These are phyloP conservation scores for Auriculariales sp. DNA, from an alignment of 768 basidiomycete genomes.

Conservation along the genomic window DNA sequence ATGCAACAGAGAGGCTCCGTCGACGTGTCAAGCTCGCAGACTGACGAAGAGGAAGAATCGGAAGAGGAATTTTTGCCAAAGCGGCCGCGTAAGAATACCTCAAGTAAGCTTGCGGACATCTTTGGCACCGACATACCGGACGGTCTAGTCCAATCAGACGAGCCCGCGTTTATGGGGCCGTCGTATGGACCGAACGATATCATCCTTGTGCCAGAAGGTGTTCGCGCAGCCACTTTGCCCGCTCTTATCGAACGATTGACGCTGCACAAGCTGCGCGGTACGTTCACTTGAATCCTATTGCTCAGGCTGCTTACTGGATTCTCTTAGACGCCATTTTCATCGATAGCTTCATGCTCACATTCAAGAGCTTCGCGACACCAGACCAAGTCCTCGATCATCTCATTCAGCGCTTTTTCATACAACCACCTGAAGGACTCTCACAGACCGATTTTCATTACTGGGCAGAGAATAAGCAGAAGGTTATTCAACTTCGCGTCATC, in stretches of 20 bases:
- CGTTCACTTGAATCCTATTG: conserved; percentile 11
- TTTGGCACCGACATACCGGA: conserved; percentile 46
- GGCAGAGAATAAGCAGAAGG: conserved; percentile 72
- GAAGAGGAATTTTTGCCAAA: not conserved
- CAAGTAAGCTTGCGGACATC: conserved; percentile 48
- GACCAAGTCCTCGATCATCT: conserved; percentile 75
- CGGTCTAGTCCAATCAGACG: conserved; percentile 25
- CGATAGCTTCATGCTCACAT: conserved; percentile 89
- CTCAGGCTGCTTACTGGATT: conserved; percentile 3
- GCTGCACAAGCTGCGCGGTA: conserved; percentile 77
- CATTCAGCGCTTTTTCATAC: conserved; percentile 66
- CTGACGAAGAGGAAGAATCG: not conserved
- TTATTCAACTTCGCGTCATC: conserved; percentile 76
- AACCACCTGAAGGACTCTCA: conserved; percentile 53
- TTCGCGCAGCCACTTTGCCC: conserved; percentile 74
- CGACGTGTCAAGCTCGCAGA: not conserved
- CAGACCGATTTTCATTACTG: conserved; percentile 57
- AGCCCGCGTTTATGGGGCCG: conserved; percentile 77
- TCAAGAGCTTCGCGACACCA: conserved; percentile 82
- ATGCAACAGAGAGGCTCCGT: not conserved
- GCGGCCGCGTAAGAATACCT: not conserved
- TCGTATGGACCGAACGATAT: conserved; percentile 72
- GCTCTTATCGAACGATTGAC: conserved; percentile 86
- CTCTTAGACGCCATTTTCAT: conserved; percentile 58
- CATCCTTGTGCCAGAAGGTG: conserved; percentile 70